Base-by-base conservation (phyloP, 192 early-diverging fungal genomes). In the Coemansia sp. region DNA sequence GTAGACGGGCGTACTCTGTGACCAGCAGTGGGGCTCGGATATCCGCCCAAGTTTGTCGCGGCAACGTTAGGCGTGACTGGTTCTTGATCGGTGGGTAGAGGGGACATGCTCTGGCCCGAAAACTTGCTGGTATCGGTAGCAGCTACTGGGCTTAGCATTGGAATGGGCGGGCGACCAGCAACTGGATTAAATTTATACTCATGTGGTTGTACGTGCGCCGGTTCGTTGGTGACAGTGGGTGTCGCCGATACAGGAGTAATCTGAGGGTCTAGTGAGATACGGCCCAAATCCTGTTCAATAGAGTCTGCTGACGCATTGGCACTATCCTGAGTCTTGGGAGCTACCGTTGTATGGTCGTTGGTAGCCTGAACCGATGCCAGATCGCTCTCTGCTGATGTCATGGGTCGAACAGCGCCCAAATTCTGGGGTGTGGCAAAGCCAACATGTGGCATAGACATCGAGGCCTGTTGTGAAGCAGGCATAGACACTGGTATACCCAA, bases 141-240 rank as follows among this genome's bases (percentile, higher is more conserved):
- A 16, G 64, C 46, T 47, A 40, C 9, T 22, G 76, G 65, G 40
- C 64, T 71, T 16, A 73, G 43, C 15, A 40, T 66, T 2, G 81
- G 81, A 36, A 84, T 52, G 11, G 81, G 76, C 9, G 81, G 81
- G 12, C 81, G 69, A 4, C 81, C 81, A 31, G 73, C 51, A 18
- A 79, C 81, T 2, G 76, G 70, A 16, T 84, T 79, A 22, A 84
- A 84, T 38, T 52, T 75, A 51, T 78, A 78, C 65, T 80, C 47
- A 11, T 13, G 70, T 24, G 43, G 71, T 5, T 44, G 73, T 1
- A 41, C 41, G 5, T 51, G 67, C 29, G 55, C 29, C 43, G 33
- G 67, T n/a, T 68, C 65, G 42, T 15, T 67, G 44, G 51, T n/a
- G 1, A 34, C 31, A 13, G 51, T 15, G 44, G 27, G 33, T 34